Evolutionary conservation across 306 rosid species (phyloP), one percentile per base, ranked within the genome.

Genomic region (Cicer arietinum): DNA sequence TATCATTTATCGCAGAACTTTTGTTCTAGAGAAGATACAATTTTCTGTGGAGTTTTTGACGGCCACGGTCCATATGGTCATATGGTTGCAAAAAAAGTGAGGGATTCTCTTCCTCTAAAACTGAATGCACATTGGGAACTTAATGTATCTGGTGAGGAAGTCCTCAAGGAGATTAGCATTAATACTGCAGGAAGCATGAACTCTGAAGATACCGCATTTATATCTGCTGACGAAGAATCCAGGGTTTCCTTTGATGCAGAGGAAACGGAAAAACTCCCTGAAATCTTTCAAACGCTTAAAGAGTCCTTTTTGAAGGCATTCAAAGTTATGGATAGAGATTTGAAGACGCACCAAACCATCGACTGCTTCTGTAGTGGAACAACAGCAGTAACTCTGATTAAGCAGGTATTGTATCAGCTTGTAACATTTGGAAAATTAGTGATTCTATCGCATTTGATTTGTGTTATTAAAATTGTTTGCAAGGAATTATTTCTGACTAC

Each of bases 41-140:
- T 81, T 75, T 95, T 95, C 83, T 95, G 99, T 73, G 99, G 99
- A 46, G 99, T 95, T 82, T 95, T 95, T 64, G 99, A 95, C 80
- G 99, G 99, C 42, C 99, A 95, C 8, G 99, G 99, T 58, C 99
- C 99, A 0, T 95, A 18, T 71, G 99, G 99, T 61, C 99, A 95
- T 82, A 86, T 95, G 99, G 99, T 95, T 68, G 99, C 99, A 1
- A 95, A 89, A 85, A 92, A 85, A 85, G 99, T 95, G 88, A 89
- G 99, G 88, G 99, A 95, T 87, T 86, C 92, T 69, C 97, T 95
- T 77, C 99, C 99, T 73, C 84, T 95, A 68, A 92, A 83, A 63
- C 86, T 95, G 86, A 95, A 91, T 79, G 79, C 97, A 22, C 89
- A 90, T 70, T 95, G 97, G 99, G 98, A 92, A 78, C 81, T 75